Evolutionary conservation across 106 monocot species (phyloP).

Genomic region (Hemerocallis citrina): DNA sequence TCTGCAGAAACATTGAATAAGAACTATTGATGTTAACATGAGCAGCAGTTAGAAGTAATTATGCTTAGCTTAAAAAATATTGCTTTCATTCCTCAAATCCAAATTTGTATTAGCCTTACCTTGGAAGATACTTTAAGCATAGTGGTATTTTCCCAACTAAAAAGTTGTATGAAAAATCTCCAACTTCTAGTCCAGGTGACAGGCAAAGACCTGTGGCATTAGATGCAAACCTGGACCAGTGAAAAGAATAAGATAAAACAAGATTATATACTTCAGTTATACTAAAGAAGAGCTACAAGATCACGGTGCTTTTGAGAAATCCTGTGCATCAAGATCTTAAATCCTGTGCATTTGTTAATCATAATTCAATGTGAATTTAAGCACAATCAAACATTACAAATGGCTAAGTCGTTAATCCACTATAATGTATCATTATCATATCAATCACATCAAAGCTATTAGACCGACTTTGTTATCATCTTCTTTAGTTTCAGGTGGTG

Average conservation of each 20-base stretch:
- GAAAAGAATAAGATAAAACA: constrained; percentile 1
- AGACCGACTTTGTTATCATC: no score
- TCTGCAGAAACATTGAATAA: constrained; percentile 19
- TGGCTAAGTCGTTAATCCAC: no score
- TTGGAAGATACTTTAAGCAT: constrained; percentile 60
- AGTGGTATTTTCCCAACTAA: constrained; percentile 52
- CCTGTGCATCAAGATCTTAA: no score
- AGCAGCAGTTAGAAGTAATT: no score
- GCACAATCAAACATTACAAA: no score
- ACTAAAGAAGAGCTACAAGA: neutral
- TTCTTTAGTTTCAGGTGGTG: no score
- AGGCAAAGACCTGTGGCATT: constrained; percentile 42
- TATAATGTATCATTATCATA: no score
- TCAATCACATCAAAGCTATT: no score
- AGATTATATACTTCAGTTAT: no score
- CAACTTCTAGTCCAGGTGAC: constrained; percentile 30
- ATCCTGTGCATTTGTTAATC: no score
- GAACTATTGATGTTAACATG: constrained; percentile 1
- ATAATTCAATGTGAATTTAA: no score
- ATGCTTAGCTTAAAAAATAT: neutral
- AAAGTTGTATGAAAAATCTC: constrained; percentile 74
- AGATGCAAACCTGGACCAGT: constrained; percentile 16
- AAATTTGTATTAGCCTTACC: constrained; percentile 17
- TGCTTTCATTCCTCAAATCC: neutral
- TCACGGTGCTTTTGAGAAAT: no score